Conservation (phyloP, 2,329 filamentous ascomycete genomes). For the Scedosporium boydii region DNA sequence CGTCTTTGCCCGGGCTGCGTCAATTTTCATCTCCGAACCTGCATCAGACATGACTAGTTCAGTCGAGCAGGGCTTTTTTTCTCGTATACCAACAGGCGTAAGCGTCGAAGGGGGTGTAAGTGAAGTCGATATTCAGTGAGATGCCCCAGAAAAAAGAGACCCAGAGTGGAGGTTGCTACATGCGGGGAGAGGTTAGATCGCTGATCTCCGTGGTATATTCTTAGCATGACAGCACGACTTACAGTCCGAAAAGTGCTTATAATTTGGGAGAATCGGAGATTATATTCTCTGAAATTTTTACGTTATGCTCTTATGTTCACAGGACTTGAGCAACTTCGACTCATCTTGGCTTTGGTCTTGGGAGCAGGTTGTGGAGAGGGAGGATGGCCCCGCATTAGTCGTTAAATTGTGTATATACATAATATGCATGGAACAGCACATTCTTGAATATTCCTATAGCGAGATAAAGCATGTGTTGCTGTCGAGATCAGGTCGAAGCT, state of each 20-base stretch:
- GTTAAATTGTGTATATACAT: background rate
- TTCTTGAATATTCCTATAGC: background rate
- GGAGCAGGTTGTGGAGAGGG: background rate
- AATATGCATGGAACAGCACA: background rate
- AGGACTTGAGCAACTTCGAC: background rate
- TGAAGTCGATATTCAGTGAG: background rate
- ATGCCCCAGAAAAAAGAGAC: background rate
- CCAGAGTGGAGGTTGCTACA: too few species aligned
- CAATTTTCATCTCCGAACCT: slow-evolving; percentile 46
- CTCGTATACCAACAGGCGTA: background rate
- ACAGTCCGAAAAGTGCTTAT: background rate
- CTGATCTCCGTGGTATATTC: background rate
- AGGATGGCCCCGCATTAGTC: background rate
- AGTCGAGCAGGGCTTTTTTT: background rate
- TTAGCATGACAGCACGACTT: background rate
- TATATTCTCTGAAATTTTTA: background rate
- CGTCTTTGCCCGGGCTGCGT: slow-evolving; percentile 49
- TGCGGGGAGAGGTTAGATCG: background rate
- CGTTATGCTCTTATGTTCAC: background rate
- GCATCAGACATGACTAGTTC: background rate
- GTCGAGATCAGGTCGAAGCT: background rate
- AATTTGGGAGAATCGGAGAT: background rate
- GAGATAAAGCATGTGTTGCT: background rate
- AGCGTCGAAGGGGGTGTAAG: background rate
- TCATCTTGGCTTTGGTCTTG: background rate